Conservation (phyloP, 2,329 filamentous ascomycete species). For the Karstenula rhodostoma region DNA sequence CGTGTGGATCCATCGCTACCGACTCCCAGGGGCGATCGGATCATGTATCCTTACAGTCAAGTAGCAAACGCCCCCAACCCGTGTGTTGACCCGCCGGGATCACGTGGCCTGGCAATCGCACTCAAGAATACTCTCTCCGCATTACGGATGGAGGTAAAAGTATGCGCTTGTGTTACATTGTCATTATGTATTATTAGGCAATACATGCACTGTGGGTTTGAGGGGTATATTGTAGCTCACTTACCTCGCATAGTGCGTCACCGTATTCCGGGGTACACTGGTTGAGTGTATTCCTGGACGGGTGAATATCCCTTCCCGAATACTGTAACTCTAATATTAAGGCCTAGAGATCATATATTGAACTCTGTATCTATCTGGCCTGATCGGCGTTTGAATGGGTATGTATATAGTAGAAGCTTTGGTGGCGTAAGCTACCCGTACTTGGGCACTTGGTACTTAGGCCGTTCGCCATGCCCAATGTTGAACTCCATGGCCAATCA, state of each 20-base stretch:
- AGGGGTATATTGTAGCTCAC: slow-evolving; percentile 7
- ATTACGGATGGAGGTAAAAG: not conserved
- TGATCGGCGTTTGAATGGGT: not conserved
- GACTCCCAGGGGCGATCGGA: too few relatives aligned
- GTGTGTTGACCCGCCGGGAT: too few relatives aligned
- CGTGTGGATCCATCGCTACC: too few relatives aligned
- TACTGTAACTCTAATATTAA: not conserved
- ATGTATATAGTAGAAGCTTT: slow-evolving; percentile 15
- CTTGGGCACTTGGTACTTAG: slow-evolving; percentile 21
- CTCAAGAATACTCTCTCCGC: not conserved
- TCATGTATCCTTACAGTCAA: too few relatives aligned
- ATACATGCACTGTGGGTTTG: not conserved
- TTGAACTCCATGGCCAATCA: slow-evolving; percentile 39
- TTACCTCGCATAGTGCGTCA: not conserved
- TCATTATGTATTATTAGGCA: not conserved
- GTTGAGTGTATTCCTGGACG: too few relatives aligned
- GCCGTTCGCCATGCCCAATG: slow-evolving; percentile 32
- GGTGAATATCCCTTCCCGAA: not conserved
- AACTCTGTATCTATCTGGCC: not conserved
- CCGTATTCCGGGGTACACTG: slow-evolving; percentile 4
- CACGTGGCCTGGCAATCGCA: not conserved
- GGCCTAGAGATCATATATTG: not conserved
- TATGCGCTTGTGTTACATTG: not conserved
- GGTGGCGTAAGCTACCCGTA: not conserved
- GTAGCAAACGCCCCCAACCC: too few relatives aligned